These are phyloP conservation scores for Craspedostauros australis DNA, from an alignment of 108 stramenopile species.

Conservation along the genomic window DNA sequence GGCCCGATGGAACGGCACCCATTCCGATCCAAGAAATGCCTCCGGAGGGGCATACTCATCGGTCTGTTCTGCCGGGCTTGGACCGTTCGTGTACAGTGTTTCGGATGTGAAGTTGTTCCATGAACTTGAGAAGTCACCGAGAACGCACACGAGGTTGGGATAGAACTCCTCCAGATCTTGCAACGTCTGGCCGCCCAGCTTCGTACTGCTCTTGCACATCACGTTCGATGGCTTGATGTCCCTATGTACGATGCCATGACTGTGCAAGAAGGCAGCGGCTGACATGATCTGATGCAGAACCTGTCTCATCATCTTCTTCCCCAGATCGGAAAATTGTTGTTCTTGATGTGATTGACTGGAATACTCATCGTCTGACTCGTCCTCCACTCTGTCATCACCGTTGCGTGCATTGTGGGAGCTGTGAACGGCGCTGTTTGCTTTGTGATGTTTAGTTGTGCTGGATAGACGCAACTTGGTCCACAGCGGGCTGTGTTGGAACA, in stretches of 20 bases:
- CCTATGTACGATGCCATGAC: conserved; percentile 67
- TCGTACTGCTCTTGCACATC: conserved; percentile 46
- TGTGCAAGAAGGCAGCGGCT: conserved; percentile 57
- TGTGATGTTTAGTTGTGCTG: too few relatives aligned
- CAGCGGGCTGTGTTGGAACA: conserved; percentile 67
- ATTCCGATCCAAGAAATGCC: conserved; percentile 38
- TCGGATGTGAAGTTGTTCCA: conserved; percentile 60
- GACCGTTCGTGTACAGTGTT: conserved; percentile 63
- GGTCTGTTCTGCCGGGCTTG: conserved; percentile 58
- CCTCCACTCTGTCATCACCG: too few relatives aligned
- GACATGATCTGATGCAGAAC: conserved; percentile 55
- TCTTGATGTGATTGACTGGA: too few relatives aligned
- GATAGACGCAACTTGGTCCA: conserved; percentile 63
- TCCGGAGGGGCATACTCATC: conserved; percentile 83
- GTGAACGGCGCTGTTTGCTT: neutral
- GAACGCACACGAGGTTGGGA: conserved; percentile 35
- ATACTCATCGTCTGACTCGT: too few relatives aligned
- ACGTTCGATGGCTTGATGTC: conserved; percentile 80
- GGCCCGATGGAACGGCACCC: conserved; percentile 47
- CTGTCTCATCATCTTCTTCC: conserved; percentile 1
- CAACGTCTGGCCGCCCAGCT: neutral
- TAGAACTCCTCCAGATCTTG: neutral
- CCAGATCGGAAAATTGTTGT: neutral
- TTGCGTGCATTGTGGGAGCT: neutral
- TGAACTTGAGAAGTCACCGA: conserved; percentile 73